These are phyloP conservation scores for apple (Malus domestica) DNA, from an alignment of 306 rosid species.

Conservation along the genomic window ASM211411v1 NC_041798.1:25192001-25192500, in stretches of 20 bases:
- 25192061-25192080: no score
- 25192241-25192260: neutral
- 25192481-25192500: neutral
- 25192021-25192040: neutral
- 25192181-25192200: neutral
- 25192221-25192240: neutral
- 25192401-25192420: neutral
- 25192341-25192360: no score
- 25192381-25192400: no score
- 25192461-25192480: no score
- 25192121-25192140: neutral
- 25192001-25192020: no score
- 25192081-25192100: neutral
- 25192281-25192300: neutral
- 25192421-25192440: no score
- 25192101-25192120: neutral
- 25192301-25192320: no score
- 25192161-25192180: conserved; percentile 13
- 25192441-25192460: no score
- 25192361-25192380: no score
- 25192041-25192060: neutral
- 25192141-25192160: conserved; percentile 8
- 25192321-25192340: no score
- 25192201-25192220: neutral
- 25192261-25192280: neutral